These are phyloP conservation scores for Hortiboletus flavorubellus DNA, from an alignment of 768 basidiomycete species.

Conservation along the genomic window DNA sequence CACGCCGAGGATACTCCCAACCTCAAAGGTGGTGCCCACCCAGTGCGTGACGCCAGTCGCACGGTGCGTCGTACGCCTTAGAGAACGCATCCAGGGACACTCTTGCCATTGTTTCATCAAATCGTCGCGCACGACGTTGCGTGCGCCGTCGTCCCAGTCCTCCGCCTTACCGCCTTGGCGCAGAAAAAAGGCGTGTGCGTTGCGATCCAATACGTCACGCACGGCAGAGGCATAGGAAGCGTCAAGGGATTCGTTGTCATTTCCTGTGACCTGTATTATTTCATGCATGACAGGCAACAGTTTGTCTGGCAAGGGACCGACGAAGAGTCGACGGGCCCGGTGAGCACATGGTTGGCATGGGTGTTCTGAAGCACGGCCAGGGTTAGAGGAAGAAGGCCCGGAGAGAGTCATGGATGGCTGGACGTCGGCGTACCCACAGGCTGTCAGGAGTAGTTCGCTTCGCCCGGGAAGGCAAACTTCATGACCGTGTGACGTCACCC, in stretches of 20 bases:
- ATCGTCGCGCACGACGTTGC: conserved; percentile 49
- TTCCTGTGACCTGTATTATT: conserved; percentile 12
- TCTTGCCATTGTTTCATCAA: conserved; percentile 60
- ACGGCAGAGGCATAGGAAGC: conserved; percentile 34
- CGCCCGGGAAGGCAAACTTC: not conserved
- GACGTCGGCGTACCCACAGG: not conserved
- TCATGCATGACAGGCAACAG: conserved; percentile 42
- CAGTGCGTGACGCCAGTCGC: conserved; percentile 37
- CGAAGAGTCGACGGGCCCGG: conserved; percentile 55
- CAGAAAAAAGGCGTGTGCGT: conserved; percentile 64
- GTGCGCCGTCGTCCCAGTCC: conserved; percentile 62
- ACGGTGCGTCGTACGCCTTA: conserved; percentile 28
- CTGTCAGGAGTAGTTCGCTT: not conserved
- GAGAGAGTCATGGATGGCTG: conserved; percentile 11
- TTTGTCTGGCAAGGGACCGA: conserved; percentile 75
- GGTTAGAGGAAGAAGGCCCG: conserved; percentile 1
- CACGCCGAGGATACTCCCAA: conserved; percentile 74
- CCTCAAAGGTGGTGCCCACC: conserved; percentile 74
- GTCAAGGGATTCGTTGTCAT: conserved; percentile 33
- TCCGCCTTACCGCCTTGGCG: conserved; percentile 59
- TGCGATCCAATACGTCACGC: conserved; percentile 45
- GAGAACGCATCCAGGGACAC: conserved; percentile 59
- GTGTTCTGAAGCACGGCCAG: not conserved
- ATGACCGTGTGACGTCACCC: conserved; percentile 30
- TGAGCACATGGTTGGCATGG: conserved; percentile 6